Evolutionary conservation across 2,329 filamentous ascomycete species (phyloP), one percentile per base, ranked within the genome.

Genomic region (Exophiala sideris): DNA sequence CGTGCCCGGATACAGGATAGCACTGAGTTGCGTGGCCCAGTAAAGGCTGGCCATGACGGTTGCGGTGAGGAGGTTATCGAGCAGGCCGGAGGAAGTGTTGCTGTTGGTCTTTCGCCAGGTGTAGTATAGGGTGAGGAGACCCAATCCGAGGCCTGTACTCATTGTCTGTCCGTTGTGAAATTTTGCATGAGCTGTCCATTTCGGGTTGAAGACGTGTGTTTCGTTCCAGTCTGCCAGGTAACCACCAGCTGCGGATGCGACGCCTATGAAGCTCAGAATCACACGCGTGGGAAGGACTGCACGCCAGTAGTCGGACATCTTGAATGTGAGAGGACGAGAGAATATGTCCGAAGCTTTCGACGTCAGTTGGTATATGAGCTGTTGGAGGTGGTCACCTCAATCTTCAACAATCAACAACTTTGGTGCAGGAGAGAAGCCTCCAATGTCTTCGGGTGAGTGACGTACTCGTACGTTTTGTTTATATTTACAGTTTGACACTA

Each of bases 121-220:
- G 40, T 44, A 57, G 39, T 57, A 57, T 21, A 33, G 38, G 7
- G 50, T 57, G 36, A 57, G 45, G 33, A 53, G 14, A 7, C 54
- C 50, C 10, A 57, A 38, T 21, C 49, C 39, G 3, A 57, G 45
- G n/a, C 54, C 54, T 29, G 49, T 57, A 1, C 69, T 70, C 76
- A 80, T 78, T 7, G 76, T 79, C 62, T 80, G 78, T 4, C 74
- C 76, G 59, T 79, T 79, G 67, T 80, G 76, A 67, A 79, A 80
- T 52, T 72, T 71, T 5, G 76, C 77, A 62, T 80, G 77, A 0
- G 75, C 75, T 1, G 75, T 71, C 77, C 77, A 80, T 48, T 64
- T 63, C 0, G 76, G 75, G 60, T 80, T 79, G 50, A 68, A 66
- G 54, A 79, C 67, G 65, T 78, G 76, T 1, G 75, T 77, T 48